Evolutionary conservation across 805 yeast genomes (phyloP).

Genomic region (Diddensiella transvaalensis): DNA sequence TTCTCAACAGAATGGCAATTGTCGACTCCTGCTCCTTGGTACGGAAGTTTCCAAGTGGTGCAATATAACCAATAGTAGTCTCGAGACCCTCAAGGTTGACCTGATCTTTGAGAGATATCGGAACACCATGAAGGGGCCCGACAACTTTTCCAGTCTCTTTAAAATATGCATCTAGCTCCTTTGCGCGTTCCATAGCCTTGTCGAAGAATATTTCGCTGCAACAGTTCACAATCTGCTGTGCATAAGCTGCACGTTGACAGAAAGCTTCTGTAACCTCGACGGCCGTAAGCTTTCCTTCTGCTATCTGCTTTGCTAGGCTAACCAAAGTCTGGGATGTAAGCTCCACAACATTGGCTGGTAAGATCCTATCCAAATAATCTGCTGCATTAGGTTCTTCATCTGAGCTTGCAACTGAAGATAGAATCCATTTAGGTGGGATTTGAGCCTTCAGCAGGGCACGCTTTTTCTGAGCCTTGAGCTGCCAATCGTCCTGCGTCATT

Average conservation of each 20-base stretch:
- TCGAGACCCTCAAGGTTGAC: conserved; percentile 47
- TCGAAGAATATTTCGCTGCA: conserved; percentile 44
- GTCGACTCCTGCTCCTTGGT: conserved; percentile 37
- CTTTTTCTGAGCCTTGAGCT: conserved; percentile 8
- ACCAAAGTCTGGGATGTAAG: conserved; percentile 10
- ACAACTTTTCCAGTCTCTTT: conserved; percentile 44
- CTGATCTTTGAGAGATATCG: conserved; percentile 54
- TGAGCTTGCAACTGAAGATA: conserved; percentile 8
- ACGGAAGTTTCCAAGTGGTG: conserved; percentile 24
- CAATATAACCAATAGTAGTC: conserved; percentile 44
- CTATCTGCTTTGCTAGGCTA: conserved; percentile 39
- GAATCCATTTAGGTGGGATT: conserved; percentile 14
- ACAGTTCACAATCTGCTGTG: conserved; percentile 48
- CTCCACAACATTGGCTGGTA: conserved; percentile 5
- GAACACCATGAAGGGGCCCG: conserved; percentile 67
- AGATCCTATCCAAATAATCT: conserved; percentile 9
- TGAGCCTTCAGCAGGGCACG: conserved; percentile 6
- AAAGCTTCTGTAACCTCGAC: conserved; percentile 50
- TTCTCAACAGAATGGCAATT: conserved; percentile 42
- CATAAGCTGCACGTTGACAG: conserved; percentile 54
- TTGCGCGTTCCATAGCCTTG: conserved; percentile 57
- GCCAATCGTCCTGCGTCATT: conserved; percentile 14
- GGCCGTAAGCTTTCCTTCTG: conserved; percentile 40
- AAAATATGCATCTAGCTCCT: conserved; percentile 50
- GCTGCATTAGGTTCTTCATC: conserved; percentile 14